These are phyloP conservation scores for Trametes coccinea DNA, from an alignment of 768 basidiomycete species.

Conservation along the genomic window DNA sequence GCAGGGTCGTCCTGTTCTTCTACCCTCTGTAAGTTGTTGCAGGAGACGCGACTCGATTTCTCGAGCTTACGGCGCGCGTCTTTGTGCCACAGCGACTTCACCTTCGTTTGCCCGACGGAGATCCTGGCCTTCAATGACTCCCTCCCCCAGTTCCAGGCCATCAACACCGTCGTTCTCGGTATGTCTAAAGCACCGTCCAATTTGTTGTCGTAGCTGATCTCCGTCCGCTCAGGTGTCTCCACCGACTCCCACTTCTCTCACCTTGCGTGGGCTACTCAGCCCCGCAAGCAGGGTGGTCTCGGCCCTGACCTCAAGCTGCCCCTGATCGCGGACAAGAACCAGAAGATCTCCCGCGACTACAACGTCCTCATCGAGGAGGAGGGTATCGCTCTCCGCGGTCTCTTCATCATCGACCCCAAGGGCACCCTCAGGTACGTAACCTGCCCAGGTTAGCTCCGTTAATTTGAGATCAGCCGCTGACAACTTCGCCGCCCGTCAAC, in stretches of 20 bases:
- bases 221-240: slow-evolving; percentile 58
- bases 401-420: slow-evolving; percentile 87
- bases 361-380: slow-evolving; percentile 87
- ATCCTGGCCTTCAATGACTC: slow-evolving; percentile 95
- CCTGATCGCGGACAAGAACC: slow-evolving; percentile 76
- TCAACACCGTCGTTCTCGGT: slow-evolving; percentile 81
- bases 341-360: slow-evolving; percentile 81
- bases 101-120: slow-evolving; percentile 93
- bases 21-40: slow-evolving; percentile 76
- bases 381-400: slow-evolving; percentile 84
- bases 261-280: slow-evolving; percentile 81
- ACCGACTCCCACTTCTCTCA: slow-evolving; percentile 91
- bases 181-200: slow-evolving; percentile 15
- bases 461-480: background rate
- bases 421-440: slow-evolving; percentile 61
- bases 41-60: background rate
- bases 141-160: slow-evolving; percentile 67
- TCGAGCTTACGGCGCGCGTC: background rate
- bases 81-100: slow-evolving; percentile 63
- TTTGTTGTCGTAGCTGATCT: background rate
- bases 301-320: slow-evolving; percentile 87
- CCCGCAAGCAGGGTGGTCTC: slow-evolving; percentile 84
- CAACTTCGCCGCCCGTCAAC: background rate
- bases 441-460: background rate
- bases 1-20: slow-evolving; percentile 90